Base-by-base conservation (phyloP, 805 yeast genomes). In the Barnettozyma botsteinii region DNA sequence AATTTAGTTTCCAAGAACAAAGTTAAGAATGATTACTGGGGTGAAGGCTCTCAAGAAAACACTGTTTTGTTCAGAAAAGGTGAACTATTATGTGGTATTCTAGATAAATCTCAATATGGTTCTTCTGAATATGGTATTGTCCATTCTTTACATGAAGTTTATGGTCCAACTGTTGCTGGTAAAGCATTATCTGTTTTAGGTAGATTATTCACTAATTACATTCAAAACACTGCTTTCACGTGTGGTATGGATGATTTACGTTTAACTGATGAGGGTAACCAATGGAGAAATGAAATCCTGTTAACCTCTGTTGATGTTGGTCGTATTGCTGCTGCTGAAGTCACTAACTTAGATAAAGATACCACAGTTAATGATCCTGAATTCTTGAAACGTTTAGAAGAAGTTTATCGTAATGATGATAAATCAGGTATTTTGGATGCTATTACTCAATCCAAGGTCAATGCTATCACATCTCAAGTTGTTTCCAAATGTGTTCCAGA, bases 171-270 rank as follows among this genome's bases (percentile, higher is more conserved):
- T 37, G 75, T 81, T 54, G 96, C 98, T 17, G 96, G 97, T 45
- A 82, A 85, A 57, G 75, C 93, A 6, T 69, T 93, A 35, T 83
- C 95, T 36, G 94, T 91, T n/a, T 72, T 93, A 46, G 98, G 98
- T 49, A 76, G 98, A 56, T 71, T 93, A 40, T 91, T 94, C 67
- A 94, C 99, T 18, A 87, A 85, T 62, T 93, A 87, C 63, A 88
- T 83, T 56, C 89, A 83, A 76, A 74, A 79, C 68, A 84, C 86
- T 42, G 98, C 96, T 2, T 85, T 93, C 60, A 93, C 98, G 7
- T 93, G 99, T 80, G 98, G 99, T 75, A 94, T 93, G 98, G 99
- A 93, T 62, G 99, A 93, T 69, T 72, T 93, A 62, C 78, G 95
- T 60, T 73, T 94, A 52, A 93, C 98, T 18, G 76, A 64, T 4